Evolutionary conservation across 73 alveolate species (phyloP).

Genomic region (Blepharisma stoltei): DNA sequence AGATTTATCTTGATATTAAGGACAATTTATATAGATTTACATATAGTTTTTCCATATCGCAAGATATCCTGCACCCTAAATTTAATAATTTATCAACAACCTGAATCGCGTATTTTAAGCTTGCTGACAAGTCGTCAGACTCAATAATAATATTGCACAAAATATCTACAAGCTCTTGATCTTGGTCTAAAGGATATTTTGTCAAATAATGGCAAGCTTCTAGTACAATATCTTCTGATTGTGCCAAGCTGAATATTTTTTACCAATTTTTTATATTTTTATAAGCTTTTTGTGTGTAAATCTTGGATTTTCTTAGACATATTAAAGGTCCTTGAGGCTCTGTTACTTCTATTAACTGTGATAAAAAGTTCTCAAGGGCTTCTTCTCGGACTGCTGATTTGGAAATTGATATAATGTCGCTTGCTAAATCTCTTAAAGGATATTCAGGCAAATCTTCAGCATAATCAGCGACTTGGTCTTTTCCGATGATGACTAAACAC

Average conservation of each 20-base stretch:
- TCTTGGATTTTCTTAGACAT: neutral
- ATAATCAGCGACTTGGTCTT: constrained; percentile 1
- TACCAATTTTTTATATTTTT: constrained; percentile 9
- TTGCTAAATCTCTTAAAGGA: constrained; percentile 4
- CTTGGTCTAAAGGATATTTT: constrained; percentile 16
- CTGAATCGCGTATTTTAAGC: neutral
- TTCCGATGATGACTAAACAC: neutral
- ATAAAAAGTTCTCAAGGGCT: neutral
- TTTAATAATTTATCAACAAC: neutral
- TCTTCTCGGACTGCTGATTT: neutral
- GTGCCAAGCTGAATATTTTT: neutral
- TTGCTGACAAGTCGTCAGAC: constrained; percentile 3
- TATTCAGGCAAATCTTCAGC: constrained; percentile 5
- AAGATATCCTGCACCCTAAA: neutral
- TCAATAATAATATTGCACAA: neutral
- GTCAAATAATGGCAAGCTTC: constrained; percentile 27
- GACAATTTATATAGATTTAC: too few species aligned
- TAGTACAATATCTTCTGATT: neutral
- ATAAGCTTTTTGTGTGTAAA: neutral
- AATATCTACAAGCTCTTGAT: constrained; percentile 9
- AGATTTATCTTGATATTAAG: too few species aligned
- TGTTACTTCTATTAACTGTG: too few species aligned
- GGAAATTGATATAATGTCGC: neutral
- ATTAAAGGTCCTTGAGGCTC: neutral
- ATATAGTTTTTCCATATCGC: neutral